phyloP scores from a whole-genome alignment of 106 monocot genomes.

The Posidonia australis region DNA sequence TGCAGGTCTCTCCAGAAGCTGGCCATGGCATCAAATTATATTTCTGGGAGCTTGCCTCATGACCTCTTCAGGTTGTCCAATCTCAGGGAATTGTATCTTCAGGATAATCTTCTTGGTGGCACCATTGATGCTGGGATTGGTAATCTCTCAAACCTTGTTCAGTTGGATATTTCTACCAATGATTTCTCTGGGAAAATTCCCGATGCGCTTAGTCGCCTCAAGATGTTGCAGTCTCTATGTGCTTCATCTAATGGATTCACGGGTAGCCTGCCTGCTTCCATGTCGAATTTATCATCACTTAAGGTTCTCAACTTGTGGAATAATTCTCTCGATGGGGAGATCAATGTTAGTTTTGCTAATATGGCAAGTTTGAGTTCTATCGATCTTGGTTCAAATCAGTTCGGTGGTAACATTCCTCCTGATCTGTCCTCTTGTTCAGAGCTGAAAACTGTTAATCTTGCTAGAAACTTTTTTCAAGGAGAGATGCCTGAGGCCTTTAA shows the following conservation, averaged over 20 bases:
- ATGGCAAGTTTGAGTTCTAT: slow-evolving; percentile 33
- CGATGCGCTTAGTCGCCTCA: slow-evolving; percentile 40
- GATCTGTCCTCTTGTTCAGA: slow-evolving; percentile 30
- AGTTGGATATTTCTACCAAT: slow-evolving; percentile 61
- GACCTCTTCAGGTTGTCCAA: slow-evolving; percentile 50
- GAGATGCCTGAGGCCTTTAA: slow-evolving; percentile 62
- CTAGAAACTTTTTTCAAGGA: slow-evolving; percentile 43
- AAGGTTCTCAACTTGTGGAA: slow-evolving; percentile 43
- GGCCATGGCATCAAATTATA: slow-evolving; percentile 29
- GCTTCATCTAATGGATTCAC: slow-evolving; percentile 32
- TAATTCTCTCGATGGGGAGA: slow-evolving; percentile 46
- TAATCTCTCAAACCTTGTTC: slow-evolving; percentile 53
- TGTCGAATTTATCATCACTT: slow-evolving; percentile 35
- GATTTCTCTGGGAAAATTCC: slow-evolving; percentile 56
- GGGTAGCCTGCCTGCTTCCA: slow-evolving; percentile 50
- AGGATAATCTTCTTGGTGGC: slow-evolving; percentile 36
- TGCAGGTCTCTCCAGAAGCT: slow-evolving; percentile 57
- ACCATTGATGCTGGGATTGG: slow-evolving; percentile 25
- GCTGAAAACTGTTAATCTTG: slow-evolving; percentile 52
- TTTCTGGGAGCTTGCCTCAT: slow-evolving; percentile 50
- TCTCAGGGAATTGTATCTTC: slow-evolving; percentile 29
- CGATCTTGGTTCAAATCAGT: slow-evolving; percentile 58
- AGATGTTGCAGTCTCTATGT: slow-evolving; percentile 29
- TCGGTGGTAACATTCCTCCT: slow-evolving; percentile 46
- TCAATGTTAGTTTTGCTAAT: slow-evolving; percentile 38